Percentiles rank a stretch among this genome's conserved stretches.
Evolutionary conservation across 805 yeast species (phyloP).

Genomic region (Candida manassasensis): DNA sequence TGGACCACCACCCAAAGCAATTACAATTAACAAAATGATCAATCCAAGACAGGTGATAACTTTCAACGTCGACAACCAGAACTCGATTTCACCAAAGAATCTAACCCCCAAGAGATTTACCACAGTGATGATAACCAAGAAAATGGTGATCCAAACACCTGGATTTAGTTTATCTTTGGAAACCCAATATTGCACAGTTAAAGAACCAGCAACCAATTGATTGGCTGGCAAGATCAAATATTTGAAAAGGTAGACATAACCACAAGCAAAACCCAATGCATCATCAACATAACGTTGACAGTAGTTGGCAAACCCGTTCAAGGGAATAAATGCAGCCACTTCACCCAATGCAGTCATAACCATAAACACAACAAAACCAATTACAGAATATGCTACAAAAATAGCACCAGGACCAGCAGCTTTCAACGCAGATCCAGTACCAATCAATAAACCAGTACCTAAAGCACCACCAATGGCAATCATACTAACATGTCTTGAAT

Average conservation of each 20-base stretch:
- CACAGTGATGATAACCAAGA: slow-evolving; percentile 36
- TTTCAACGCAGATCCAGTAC: slow-evolving; percentile 68
- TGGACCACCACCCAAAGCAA: slow-evolving; percentile 79
- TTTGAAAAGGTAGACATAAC: slow-evolving; percentile 56
- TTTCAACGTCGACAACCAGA: slow-evolving; percentile 60
- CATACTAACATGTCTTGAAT: slow-evolving; percentile 63
- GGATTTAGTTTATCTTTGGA: slow-evolving; percentile 42
- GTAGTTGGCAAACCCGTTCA: slow-evolving; percentile 64
- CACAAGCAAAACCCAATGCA: slow-evolving; percentile 65
- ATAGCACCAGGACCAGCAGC: slow-evolving; percentile 67
- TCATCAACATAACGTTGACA: slow-evolving; percentile 62
- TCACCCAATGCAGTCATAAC: slow-evolving; percentile 70
- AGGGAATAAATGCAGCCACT: slow-evolving; percentile 62
- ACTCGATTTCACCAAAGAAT: slow-evolving; percentile 54
- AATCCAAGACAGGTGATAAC: slow-evolving; percentile 63
- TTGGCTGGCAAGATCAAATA: slow-evolving; percentile 55
- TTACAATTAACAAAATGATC: slow-evolving; percentile 55
- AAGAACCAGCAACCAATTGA: slow-evolving; percentile 60
- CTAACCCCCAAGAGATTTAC: slow-evolving; percentile 48
- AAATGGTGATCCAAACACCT: slow-evolving; percentile 54
- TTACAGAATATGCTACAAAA: slow-evolving; percentile 60
- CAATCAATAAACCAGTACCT: slow-evolving; percentile 72
- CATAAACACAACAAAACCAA: slow-evolving; percentile 67
- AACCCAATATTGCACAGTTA: slow-evolving; percentile 53
- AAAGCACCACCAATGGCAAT: slow-evolving; percentile 81